A percentile compares a stretch with the other conserved stretches of the same genome.
phyloP scores from a whole-genome alignment of 2,329 filamentous ascomycete genomes.

The Colletotrichum nymphaeae region DNA sequence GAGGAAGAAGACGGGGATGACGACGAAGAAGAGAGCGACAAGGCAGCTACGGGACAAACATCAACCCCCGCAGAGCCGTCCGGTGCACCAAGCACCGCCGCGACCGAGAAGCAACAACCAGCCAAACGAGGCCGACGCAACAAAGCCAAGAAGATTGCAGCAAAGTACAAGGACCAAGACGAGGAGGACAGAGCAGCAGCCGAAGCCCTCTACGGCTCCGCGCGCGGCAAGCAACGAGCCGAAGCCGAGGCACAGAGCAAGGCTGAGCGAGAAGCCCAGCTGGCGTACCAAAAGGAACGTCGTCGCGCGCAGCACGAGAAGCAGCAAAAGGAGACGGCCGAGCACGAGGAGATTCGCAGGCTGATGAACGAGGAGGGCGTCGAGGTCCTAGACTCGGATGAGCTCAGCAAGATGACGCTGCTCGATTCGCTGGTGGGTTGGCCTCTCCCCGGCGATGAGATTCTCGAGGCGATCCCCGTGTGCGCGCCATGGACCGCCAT shows the following conservation, averaged over 20 bases:
- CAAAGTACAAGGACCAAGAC: conserved; percentile 94
- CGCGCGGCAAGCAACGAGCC: conserved; percentile 73
- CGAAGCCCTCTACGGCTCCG: conserved; percentile 86
- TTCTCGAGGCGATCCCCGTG: conserved; percentile 73
- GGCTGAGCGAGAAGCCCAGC: conserved; percentile 76
- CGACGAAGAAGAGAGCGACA: conserved; percentile 38
- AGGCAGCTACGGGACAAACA: conserved; percentile 19
- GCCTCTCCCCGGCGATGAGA: conserved; percentile 84
- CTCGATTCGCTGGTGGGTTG: conserved; percentile 82
- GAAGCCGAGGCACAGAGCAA: conserved; percentile 77
- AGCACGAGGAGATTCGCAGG: conserved; percentile 78
- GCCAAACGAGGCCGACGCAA: conserved; percentile 79
- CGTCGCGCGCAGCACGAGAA: conserved; percentile 83
- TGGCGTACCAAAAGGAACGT: conserved; percentile 77
- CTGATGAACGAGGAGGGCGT: conserved; percentile 69
- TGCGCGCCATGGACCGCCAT: conserved; percentile 75
- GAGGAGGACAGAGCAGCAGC: conserved; percentile 90
- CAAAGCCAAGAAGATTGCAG: conserved; percentile 88
- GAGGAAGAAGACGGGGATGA: conserved; percentile 37
- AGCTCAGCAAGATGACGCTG: conserved; percentile 63
- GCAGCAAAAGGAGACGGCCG: conserved; percentile 79
- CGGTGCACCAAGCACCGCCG: conserved; percentile 40
- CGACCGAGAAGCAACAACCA: conserved; percentile 57
- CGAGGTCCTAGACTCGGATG: conserved; percentile 70
- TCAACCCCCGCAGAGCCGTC: conserved; percentile 21